A percentile compares a stretch with the other conserved stretches of the same genome.
phyloP scores from a whole-genome alignment of 83 land plant genomes.

The Diphasiastrum complanatum region DNA sequence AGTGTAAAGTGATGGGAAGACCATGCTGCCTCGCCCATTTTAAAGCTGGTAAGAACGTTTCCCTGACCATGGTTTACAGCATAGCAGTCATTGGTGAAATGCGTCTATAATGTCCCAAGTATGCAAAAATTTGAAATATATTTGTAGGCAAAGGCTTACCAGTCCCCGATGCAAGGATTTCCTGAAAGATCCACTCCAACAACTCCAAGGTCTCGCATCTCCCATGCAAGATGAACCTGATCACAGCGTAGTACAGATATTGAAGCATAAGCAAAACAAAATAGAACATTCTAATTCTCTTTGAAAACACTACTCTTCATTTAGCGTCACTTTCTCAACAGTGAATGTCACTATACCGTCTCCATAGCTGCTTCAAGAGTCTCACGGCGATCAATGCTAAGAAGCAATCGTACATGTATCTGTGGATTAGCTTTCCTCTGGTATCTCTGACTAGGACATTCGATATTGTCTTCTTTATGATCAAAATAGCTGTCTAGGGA shows the following conservation, averaged over 20 bases:
- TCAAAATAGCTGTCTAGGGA: slow-evolving; percentile 40
- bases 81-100: slow-evolving; percentile 6
- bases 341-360: slow-evolving; percentile 48
- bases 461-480: slow-evolving; percentile 1
- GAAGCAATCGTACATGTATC: slow-evolving; percentile 70
- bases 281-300: slow-evolving; percentile 2
- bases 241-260: not conserved
- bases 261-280: not conserved
- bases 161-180: slow-evolving; percentile 73
- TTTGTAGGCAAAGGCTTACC: slow-evolving; percentile 30
- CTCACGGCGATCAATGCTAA: slow-evolving; percentile 94
- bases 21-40: slow-evolving; percentile 63
- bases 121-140: not conserved
- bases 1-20: slow-evolving; percentile 73
- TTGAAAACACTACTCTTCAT: slow-evolving; percentile 1
- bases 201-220: slow-evolving; percentile 65
- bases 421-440: slow-evolving; percentile 25
- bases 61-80: slow-evolving; percentile 36
- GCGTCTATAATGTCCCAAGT: not conserved
- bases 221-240: slow-evolving; percentile 76
- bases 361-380: slow-evolving; percentile 77
- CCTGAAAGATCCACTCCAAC: slow-evolving; percentile 96
- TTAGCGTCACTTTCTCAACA: not conserved
- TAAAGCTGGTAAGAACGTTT: slow-evolving; percentile 75
- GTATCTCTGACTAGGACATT: not conserved